Base-by-base conservation (phyloP, 2,329 filamentous ascomycete species). In the Paracoccidioides brasiliensis region DNA sequence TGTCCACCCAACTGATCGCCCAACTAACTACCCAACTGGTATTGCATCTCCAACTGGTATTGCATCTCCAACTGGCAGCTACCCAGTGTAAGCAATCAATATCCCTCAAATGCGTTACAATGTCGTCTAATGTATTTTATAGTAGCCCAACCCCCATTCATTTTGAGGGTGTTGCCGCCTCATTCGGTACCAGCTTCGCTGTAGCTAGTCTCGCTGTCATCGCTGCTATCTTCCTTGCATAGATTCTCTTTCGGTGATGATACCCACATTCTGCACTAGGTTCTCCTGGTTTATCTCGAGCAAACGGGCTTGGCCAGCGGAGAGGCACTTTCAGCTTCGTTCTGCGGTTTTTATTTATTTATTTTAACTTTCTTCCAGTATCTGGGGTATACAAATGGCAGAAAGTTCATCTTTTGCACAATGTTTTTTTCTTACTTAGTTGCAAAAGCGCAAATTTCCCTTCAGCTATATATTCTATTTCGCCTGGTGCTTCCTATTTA, bases 121-220 rank as follows among this genome's bases (percentile, higher is more conserved):
- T 22, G 43, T 41, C 22, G 4, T 9, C 37, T 43, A 53, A 55
- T 43, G 32, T 55, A 45, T 22, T 44, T 14, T 37, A 3, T 32
- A 53, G 45, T 22, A 14, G 5, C 15, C 37, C 32, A 28, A 54
- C 57, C 37, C 60, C 61, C 42, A 58, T 62, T 55, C 58, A 58
- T 50, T 67, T 55, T 61, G 65, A 64, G 55, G 64, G 64, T 63
- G 66, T 64, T 52, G 66, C 64, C 56, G 63, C 57, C 59, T 60
- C 59, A 57, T 57, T 67, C 54, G 59, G 62, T 53, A 62, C 61
- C 59, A 65, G 63, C 56, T 59, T 65, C 60, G 63, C 61, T 56
- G 57, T 65, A 42, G 64, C 61, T 43, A 64, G 64, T 62, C 57
- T 67, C 45, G 65, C 61, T 54, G 65, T 63, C 53, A 56, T 64